These are phyloP conservation scores for Rhynchosporium graminicola DNA, from an alignment of 2,329 filamentous ascomycete species.

Conservation along the genomic window DNA sequence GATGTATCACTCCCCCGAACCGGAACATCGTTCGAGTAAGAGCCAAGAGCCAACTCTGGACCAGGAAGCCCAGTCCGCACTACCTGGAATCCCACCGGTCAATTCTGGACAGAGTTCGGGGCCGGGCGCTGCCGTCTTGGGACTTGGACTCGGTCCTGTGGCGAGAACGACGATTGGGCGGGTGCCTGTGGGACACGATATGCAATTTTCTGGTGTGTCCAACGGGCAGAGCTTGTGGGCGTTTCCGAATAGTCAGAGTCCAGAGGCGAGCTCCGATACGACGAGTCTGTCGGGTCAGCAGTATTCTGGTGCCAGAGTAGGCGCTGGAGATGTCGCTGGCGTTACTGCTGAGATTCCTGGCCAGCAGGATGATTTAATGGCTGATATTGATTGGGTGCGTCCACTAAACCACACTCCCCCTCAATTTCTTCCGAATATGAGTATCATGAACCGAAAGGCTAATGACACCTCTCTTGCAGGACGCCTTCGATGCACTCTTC, in stretches of 20 bases:
- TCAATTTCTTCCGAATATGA: neutral
- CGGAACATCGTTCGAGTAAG: neutral
- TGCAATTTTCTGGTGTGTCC: constrained; percentile 49
- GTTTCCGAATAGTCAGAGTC: constrained; percentile 45
- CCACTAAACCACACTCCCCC: neutral
- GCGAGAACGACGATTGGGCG: constrained; percentile 10
- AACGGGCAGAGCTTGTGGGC: constrained; percentile 52
- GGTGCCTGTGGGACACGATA: constrained; percentile 17
- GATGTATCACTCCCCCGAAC: neutral
- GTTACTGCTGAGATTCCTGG: constrained; percentile 30
- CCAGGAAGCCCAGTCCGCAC: neutral
- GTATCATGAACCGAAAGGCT: neutral
- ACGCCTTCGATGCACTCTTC: constrained; percentile 40
- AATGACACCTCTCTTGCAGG: constrained; percentile 20
- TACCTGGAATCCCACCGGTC: neutral
- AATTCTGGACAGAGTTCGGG: neutral
- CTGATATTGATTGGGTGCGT: constrained; percentile 68
- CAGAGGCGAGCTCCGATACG: constrained; percentile 47
- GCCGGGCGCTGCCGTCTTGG: neutral
- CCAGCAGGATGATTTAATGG: constrained; percentile 42
- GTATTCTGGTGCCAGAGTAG: neutral
- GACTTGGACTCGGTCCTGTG: constrained; percentile 5
- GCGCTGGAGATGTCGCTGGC: constrained; percentile 12
- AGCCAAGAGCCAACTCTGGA: constrained; percentile 1
- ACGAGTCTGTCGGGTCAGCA: constrained; percentile 39